Evolutionary conservation across 306 rosid genomes (phyloP).

Genomic region (Sechiopsis laciniata): DNA sequence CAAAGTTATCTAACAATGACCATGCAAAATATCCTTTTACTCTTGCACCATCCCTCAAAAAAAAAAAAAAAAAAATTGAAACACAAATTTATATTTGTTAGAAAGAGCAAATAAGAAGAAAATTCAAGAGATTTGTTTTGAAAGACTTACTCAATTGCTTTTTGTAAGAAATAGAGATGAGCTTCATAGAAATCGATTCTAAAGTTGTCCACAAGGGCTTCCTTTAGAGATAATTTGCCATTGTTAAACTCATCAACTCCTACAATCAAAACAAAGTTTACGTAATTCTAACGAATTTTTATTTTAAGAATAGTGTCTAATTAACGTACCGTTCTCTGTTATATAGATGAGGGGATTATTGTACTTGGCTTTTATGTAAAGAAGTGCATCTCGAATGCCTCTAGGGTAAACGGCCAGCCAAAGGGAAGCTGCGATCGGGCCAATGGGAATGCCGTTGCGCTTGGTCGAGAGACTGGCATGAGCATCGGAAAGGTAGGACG

Average conservation of each 20-base stretch:
- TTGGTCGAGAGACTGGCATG: conserved; percentile 29
- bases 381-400: conserved; percentile 40
- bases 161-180: conserved; percentile 43
- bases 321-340: conserved; percentile 49
- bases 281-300: too few species aligned
- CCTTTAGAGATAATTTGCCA: conserved; percentile 28
- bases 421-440: conserved; percentile 40
- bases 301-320: neutral
- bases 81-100: neutral
- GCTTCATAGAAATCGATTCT: conserved; percentile 39
- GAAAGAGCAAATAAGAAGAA: neutral
- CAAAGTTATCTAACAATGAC: conserved; percentile 55
- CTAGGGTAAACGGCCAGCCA: conserved; percentile 44
- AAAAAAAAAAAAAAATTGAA: too few species aligned
- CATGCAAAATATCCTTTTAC: conserved; percentile 58
- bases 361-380: conserved; percentile 41
- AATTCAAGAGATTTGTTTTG: neutral
- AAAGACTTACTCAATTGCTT: conserved; percentile 42
- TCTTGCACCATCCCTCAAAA: conserved; percentile 39
- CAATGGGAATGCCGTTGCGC: conserved; percentile 41
- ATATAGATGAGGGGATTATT: conserved; percentile 48
- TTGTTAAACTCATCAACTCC: conserved; percentile 49
- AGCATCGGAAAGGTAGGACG: conserved; percentile 36
- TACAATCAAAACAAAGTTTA: conserved; percentile 2
- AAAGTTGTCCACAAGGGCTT: conserved; percentile 38